Evolutionary conservation across 2,329 filamentous ascomycete species (phyloP), one percentile per base, ranked within the genome.

Genomic region (Ceratocystis destructans): DNA sequence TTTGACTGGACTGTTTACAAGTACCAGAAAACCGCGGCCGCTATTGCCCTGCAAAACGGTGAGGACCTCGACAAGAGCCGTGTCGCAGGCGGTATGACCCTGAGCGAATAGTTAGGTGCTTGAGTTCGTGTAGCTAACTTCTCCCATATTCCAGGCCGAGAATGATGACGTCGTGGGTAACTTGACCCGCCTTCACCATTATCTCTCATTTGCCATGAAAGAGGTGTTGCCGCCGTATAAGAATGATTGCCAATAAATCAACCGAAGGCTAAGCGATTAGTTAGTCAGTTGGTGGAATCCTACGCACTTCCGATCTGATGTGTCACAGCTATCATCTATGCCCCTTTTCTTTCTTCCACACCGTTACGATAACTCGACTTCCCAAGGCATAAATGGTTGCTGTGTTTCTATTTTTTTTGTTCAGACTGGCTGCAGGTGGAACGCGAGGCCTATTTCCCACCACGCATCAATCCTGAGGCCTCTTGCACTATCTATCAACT

Each of bases 1-100:
- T 99, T 99, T 74, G 94, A 99, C 80, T 99, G 94, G 94, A 99
- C 94, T 68, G 94, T 97, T 73, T 97, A 96, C 86, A 97, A 97
- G 82, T 96, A 97, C 83, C 92, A 96, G 84, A 96, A 96, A 87
- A 97, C 96, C 73, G 92, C 92, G 66, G 90, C 95, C 79, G 91
- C 91, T 74, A 96, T 96, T 76, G 89, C 90, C 71, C 87, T 93
- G 77, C 89, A 88, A 71, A 80, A 84, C 73, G 79, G 78, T 68
- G 88, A 91, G 70, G 85, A 86, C 50, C 88, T 91, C 20, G 89
- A 94, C 73, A 90, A 92, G 79, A 81, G 82, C 70, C 84, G 84
- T 71, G 85, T 86, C 75, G 82, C 82, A 73, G 85, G 86, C 73
- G 82, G 73, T 84, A 86, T 71, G 83, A 85, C 68, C 83, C 83